phyloP scores from a whole-genome alignment of 495 filamentous ascomycete species.

The Penicillium soppii region DNA sequence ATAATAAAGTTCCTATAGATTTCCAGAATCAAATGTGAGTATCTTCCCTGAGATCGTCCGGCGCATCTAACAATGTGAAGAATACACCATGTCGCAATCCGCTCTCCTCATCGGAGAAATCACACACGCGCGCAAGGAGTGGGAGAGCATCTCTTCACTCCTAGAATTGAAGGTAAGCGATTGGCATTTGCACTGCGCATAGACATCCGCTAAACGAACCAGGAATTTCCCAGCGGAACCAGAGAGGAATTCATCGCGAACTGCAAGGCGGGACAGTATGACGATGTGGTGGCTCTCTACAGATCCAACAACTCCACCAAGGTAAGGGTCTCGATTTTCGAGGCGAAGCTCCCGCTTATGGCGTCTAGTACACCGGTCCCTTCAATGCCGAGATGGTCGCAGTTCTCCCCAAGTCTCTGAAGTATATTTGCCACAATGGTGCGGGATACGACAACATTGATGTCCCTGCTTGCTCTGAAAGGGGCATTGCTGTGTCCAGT shows the following conservation, averaged over 20 bases:
- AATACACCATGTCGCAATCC: constrained; percentile 36
- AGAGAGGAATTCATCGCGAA: constrained; percentile 53
- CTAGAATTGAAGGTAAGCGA: constrained; percentile 53
- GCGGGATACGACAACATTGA: constrained; percentile 86
- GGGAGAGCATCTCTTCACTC: constrained; percentile 52
- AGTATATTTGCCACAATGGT: constrained; percentile 83
- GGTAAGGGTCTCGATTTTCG: constrained; percentile 28
- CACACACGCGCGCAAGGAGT: constrained; percentile 53
- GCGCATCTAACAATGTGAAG: constrained; percentile 10
- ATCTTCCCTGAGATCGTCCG: constrained; percentile 1
- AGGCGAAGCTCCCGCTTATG: background rate
- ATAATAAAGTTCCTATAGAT: background rate
- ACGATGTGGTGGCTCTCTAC: constrained; percentile 58
- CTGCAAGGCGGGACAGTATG: constrained; percentile 53
- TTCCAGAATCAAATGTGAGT: background rate
- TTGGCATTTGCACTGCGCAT: background rate
- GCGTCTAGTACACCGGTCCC: constrained; percentile 54
- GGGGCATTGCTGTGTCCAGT: constrained; percentile 62
- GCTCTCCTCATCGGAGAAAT: constrained; percentile 59
- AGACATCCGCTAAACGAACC: background rate
- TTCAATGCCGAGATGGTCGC: constrained; percentile 60
- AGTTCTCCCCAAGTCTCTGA: constrained; percentile 61
- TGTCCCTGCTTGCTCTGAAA: constrained; percentile 63
- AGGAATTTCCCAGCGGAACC: constrained; percentile 56
- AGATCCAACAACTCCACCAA: constrained; percentile 59